Conservation (phyloP, 73 alveolate species). For the Tetrahymena borealis region DNA sequence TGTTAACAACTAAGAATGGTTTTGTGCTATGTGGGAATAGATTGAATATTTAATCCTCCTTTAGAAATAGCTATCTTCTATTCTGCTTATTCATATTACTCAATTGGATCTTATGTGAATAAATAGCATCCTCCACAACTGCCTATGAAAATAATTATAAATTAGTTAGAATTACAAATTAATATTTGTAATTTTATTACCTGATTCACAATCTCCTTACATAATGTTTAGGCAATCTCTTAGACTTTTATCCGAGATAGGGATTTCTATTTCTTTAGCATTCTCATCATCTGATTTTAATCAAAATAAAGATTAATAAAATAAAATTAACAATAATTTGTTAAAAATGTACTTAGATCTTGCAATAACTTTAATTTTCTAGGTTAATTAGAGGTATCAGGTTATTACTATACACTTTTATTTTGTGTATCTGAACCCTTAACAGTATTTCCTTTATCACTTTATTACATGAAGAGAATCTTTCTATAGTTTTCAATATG, state of each 20-base stretch:
- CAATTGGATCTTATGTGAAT: not conserved
- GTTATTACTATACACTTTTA: not conserved
- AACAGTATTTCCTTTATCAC: not conserved
- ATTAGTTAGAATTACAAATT: not conserved
- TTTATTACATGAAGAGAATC: not conserved
- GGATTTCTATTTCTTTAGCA: not conserved
- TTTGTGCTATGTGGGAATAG: not conserved
- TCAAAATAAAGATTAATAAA: not conserved
- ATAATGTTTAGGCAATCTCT: not conserved
- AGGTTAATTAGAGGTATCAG: not conserved
- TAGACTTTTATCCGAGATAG: not conserved
- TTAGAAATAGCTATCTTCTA: not conserved
- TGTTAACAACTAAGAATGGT: not conserved
- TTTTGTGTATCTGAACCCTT: not conserved
- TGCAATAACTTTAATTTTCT: not conserved
- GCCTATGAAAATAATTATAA: not conserved
- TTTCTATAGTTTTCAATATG: not conserved
- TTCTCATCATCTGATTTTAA: not conserved
- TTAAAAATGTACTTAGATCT: not conserved
- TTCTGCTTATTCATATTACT: not conserved
- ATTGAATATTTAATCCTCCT: not conserved
- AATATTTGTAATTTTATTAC: not conserved
- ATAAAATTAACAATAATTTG: not conserved
- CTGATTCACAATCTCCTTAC: not conserved
- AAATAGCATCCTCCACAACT: not conserved